Conservation (phyloP, 2,329 filamentous ascomycete genomes). For the Stylonectria norvegica region DNA sequence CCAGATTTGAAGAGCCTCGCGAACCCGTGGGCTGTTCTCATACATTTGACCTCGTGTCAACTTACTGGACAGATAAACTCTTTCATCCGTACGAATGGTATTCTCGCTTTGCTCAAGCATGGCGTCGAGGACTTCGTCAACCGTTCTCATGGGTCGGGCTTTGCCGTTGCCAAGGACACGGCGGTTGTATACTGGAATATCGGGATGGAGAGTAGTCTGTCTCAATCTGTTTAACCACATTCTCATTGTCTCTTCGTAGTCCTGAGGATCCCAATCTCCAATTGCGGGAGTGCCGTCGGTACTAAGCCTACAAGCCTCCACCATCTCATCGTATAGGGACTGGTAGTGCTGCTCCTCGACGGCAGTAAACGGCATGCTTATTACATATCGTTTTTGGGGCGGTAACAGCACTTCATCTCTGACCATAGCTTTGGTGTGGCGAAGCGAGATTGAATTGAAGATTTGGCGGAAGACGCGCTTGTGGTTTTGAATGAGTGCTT, state of each 20-base stretch:
- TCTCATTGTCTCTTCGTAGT: constrained; percentile 70
- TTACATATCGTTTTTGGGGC: constrained; percentile 77
- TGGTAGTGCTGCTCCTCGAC: constrained; percentile 89
- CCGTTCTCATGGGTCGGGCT: constrained; percentile 69
- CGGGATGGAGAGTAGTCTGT: constrained; percentile 81
- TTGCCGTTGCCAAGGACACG: constrained; percentile 59
- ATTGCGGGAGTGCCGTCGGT: constrained; percentile 58
- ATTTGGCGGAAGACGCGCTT: constrained; percentile 64
- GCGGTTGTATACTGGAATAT: constrained; percentile 67
- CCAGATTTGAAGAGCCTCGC: constrained; percentile 70
- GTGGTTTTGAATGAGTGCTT: constrained; percentile 58
- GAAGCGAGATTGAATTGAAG: constrained; percentile 69
- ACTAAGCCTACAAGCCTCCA: constrained; percentile 64
- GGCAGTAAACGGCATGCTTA: constrained; percentile 84
- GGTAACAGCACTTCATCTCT: constrained; percentile 77
- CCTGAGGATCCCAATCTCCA: constrained; percentile 63
- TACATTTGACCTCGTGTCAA: constrained; percentile 73
- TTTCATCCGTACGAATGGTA: constrained; percentile 64
- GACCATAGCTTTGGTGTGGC: constrained; percentile 82
- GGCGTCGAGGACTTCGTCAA: constrained; percentile 79
- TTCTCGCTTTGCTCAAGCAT: constrained; percentile 87
- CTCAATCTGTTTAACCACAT: constrained; percentile 73
- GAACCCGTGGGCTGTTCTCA: constrained; percentile 67
- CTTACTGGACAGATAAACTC: constrained; percentile 59
- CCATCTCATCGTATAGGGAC: constrained; percentile 72